A percentile compares a stretch with the other conserved stretches of the same genome.
phyloP scores from a whole-genome alignment of 441 rosid genomes.

The Pelargonium fulgidum region DNA sequence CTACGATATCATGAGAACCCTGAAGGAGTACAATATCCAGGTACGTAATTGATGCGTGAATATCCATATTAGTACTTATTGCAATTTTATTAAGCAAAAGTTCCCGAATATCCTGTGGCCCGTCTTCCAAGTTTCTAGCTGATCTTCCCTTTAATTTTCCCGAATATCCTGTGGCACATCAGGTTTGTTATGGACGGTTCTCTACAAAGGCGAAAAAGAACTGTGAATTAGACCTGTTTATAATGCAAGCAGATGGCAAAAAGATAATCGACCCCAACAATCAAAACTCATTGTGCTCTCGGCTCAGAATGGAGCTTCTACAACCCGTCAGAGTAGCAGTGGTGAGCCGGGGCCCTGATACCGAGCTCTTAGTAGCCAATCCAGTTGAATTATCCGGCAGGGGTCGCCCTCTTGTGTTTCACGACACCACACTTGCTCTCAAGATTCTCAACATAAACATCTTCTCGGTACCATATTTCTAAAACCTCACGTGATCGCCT shows the following conservation, averaged over 20 bases:
- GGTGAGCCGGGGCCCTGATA: conserved; percentile 57
- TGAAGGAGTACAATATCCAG: conserved; percentile 65
- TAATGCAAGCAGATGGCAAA: conserved; percentile 55
- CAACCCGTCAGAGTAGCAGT: conserved; percentile 51
- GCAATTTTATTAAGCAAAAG: neutral
- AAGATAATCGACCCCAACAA: conserved; percentile 51
- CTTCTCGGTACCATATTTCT: conserved; percentile 40
- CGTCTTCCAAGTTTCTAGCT: neutral
- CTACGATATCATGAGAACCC: conserved; percentile 59
- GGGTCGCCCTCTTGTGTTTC: conserved; percentile 66
- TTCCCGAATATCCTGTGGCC: neutral
- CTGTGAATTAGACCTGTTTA: conserved; percentile 54
- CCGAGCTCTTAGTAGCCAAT: conserved; percentile 60
- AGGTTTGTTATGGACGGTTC: conserved; percentile 61
- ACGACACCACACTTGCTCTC: conserved; percentile 58
- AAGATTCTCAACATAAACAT: conserved; percentile 35
- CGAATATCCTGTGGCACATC: neutral
- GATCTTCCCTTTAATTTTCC: neutral
- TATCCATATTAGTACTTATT: neutral
- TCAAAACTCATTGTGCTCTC: conserved; percentile 45
- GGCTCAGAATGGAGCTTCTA: conserved; percentile 51
- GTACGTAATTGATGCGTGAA: conserved; percentile 19
- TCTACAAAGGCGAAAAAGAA: conserved; percentile 32
- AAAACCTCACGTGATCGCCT: neutral
- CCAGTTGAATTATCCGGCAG: conserved; percentile 60